Conservation (phyloP, 2,329 filamentous ascomycete genomes). For the Apiospora kogelbergensis region DNA sequence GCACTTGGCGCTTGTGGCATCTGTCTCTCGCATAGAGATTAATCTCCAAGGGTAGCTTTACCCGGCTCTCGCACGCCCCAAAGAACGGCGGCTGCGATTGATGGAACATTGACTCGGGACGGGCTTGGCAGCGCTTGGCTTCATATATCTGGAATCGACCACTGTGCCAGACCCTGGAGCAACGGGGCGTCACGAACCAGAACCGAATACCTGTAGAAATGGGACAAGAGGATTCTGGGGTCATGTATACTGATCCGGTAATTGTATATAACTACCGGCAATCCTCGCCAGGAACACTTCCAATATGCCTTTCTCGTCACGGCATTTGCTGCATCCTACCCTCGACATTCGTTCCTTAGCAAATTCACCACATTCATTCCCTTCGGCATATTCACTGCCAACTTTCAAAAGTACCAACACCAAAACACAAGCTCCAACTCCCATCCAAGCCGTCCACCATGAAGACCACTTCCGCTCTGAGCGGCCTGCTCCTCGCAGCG, state of each 20-base stretch:
- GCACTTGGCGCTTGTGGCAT: not conserved
- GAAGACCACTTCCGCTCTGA: slow-evolving; percentile 6
- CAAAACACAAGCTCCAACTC: not conserved
- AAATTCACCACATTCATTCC: not conserved
- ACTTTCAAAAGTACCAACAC: not conserved
- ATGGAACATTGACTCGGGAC: not conserved
- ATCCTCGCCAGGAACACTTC: not conserved
- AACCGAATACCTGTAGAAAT: not conserved
- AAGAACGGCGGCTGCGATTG: not conserved
- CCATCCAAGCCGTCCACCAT: not conserved
- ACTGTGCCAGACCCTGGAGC: not conserved
- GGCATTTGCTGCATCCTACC: not conserved
- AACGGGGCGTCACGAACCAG: not conserved
- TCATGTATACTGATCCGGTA: not conserved
- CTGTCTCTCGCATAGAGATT: not conserved
- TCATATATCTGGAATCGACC: not conserved
- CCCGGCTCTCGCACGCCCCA: not conserved
- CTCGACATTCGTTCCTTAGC: not conserved
- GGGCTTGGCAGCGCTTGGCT: not conserved
- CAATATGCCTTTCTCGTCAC: not conserved
- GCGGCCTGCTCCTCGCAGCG: not conserved
- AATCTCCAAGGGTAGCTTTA: not conserved
- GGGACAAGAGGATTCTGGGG: not conserved
- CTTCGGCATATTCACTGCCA: not conserved
- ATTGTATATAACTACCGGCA: not conserved